Conservation (phyloP, 257 asterid species). For the Ilex aquifolium region DNA sequence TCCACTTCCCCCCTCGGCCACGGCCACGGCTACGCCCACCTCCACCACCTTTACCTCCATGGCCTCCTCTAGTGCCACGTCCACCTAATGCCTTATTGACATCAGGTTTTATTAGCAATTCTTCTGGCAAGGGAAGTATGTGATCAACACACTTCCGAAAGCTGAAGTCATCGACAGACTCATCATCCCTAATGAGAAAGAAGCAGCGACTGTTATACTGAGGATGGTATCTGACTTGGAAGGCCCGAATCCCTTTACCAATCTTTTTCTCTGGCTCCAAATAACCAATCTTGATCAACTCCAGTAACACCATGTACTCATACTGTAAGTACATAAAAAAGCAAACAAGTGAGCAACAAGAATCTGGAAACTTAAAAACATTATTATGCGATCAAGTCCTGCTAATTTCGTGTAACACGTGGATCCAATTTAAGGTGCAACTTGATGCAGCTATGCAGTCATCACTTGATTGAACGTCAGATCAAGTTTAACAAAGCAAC, state of each 20-base stretch:
- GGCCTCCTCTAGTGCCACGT: neutral
- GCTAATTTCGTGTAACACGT: no score
- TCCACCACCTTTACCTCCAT: no score
- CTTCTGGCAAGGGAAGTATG: slow-evolving; percentile 71
- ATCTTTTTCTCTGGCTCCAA: slow-evolving; percentile 71
- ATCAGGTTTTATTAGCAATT: slow-evolving; percentile 64
- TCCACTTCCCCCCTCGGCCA: slow-evolving; percentile 41
- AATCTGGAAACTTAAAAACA: no score
- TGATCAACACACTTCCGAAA: slow-evolving; percentile 90
- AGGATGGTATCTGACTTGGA: slow-evolving; percentile 80
- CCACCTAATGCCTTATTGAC: slow-evolving; percentile 57
- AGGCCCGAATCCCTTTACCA: slow-evolving; percentile 57
- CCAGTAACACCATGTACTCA: slow-evolving; percentile 57
- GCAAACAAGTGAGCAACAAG: no score
- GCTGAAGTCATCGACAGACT: slow-evolving; percentile 74
- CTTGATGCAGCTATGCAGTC: no score
- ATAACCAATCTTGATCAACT: slow-evolving; percentile 82
- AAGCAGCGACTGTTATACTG: slow-evolving; percentile 84
- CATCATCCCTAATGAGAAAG: slow-evolving; percentile 78
- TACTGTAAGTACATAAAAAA: slow-evolving; percentile 34
- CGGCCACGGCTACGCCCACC: no score
- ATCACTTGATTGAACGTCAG: no score
- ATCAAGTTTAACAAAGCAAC: no score
- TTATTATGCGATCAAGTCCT: no score
- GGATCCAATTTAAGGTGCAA: no score